A percentile compares a stretch with the other conserved stretches of the same genome.
phyloP scores from a whole-genome alignment of 1,139 yeast species.

The Candida sp. region DNA sequence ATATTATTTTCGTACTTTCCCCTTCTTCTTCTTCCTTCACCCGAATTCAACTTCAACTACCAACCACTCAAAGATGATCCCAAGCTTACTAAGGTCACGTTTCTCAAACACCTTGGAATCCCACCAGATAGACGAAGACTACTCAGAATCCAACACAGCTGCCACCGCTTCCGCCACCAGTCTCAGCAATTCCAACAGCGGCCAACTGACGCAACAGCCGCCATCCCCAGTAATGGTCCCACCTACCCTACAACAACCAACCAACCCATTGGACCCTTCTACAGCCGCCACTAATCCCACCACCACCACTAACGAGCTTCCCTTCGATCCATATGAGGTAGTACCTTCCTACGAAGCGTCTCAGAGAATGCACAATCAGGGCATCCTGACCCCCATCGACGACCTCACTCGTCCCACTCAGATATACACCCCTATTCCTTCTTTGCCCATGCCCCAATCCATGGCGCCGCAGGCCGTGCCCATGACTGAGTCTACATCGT shows the following conservation, averaged over 20 bases:
- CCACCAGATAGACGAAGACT: slow-evolving; percentile 42
- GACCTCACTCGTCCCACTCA: slow-evolving; percentile 5
- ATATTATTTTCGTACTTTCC: background rate
- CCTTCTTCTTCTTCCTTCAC: background rate
- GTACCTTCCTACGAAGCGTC: slow-evolving; percentile 53
- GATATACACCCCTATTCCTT: slow-evolving; percentile 16
- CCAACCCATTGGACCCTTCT: too few species aligned
- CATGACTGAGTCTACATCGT: slow-evolving; percentile 13
- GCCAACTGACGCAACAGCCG: background rate
- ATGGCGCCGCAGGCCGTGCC: background rate
- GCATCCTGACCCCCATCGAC: background rate
- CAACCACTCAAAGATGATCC: slow-evolving; percentile 3
- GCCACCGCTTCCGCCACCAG: background rate
- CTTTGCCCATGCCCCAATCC: slow-evolving; percentile 15
- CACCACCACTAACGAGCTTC: background rate
- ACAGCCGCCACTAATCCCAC: background rate
- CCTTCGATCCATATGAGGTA: slow-evolving; percentile 38
- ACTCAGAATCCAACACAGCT: slow-evolving; percentile 21
- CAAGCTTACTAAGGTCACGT: slow-evolving; percentile 30
- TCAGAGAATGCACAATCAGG: slow-evolving; percentile 34
- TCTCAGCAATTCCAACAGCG: background rate
- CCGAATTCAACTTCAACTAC: background rate
- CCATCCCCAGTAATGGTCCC: background rate
- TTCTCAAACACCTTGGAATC: slow-evolving; percentile 34
- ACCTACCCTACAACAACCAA: slow-evolving; percentile 7